Evolutionary conservation across 2,329 filamentous ascomycete genomes (phyloP), one percentile per base, ranked within the genome.

Genomic region (Alternaria conjuncta): DNA sequence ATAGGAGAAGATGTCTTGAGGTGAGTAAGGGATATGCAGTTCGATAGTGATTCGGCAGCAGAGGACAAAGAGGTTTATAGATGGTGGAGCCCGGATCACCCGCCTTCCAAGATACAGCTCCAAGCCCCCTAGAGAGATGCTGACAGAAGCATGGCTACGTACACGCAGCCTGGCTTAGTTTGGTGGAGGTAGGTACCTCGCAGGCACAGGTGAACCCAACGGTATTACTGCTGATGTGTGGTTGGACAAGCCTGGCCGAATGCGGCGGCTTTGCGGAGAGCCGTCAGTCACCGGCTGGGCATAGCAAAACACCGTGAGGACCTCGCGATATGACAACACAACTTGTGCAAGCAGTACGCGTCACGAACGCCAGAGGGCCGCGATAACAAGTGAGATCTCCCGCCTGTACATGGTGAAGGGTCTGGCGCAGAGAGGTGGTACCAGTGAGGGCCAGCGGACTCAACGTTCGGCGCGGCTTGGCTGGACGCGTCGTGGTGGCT

Each of bases 191-290:
- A 30, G 60, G 44, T 55, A 50, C 26, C 41, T 20, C n/a, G 25
- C 41, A 51, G 32, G 50, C n/a, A 45, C 44, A 25, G 12, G 15
- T 15, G 21, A 43, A 28, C 9, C 36, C 23, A 51, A 21, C 36
- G 32, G 46, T 49, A 51, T 45, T 53, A 41, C 49, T 53, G 21
- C 36, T 51, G 13, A 10, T 47, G 26, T 55, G 56, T 60, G 56
- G 57, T 55, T 60, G 30, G 50, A 36, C 50, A 58, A 25, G 23
- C 21, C 65, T 68, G 63, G 36, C 71, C 65, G 55, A 25, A 69
- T 64, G 49, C 65, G 70, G 71, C 71, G 68, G 62, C 61, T 63
- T 51, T 55, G 75, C 69, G 74, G 75, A 74, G 73, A 76, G 64
- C 75, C 71, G 71, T 66, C 44, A 30, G 71, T 66, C 44, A 32